Evolutionary conservation across 192 early-diverging fungal species (phyloP), one percentile per base, ranked within the genome.

Genomic region (Dimargaris cristalligena): DNA sequence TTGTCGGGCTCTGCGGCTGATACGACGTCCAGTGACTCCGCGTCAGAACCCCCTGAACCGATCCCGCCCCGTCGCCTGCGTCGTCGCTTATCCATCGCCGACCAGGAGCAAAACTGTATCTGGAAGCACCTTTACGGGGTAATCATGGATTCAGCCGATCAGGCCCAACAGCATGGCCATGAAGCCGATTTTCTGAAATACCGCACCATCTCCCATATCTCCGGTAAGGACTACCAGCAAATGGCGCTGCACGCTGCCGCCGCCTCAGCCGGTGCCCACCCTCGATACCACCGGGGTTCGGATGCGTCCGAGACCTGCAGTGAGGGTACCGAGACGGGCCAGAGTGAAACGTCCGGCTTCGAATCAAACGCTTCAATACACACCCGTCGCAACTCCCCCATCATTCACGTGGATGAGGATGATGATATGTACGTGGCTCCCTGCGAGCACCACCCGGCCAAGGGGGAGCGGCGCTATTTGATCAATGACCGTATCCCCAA

Each of bases 361-460:
- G 13, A 16, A 14, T 23, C 20, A 2, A 26, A 52, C 23, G 50
- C 50, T 26, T n/a, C n/a, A n/a, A n/a, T n/a, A n/a, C n/a, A n/a
- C n/a, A n/a, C n/a, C n/a, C n/a, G n/a, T n/a, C 20, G 22, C 50
- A 23, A 16, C 2, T 18, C 26, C 26, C 1, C 30, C 23, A 14
- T 11, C 20, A 30, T 16, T 8, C 20, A 52, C 1, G 6, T 23
- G 22, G 32, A 14, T 3, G n/a, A 20, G 22, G 55, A 38, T 35
- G 55, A 57, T 0, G 33, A 34, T 10, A 34, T 35, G 33, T 57
- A 57, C 34, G 38, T 57, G 30, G 55, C 55, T 18, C 55, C 55
- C 55, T 57, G 55, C 22, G 55, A 57, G 35, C 55, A 57, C 34
- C 55, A 57, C n/a, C 55, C 55, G 55, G 30, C 55, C 33, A 57